Percentiles rank a stretch among this genome's conserved stretches.
Conservation (phyloP, 2,329 filamentous ascomycete genomes). For the Ilyonectria robusta region DNA sequence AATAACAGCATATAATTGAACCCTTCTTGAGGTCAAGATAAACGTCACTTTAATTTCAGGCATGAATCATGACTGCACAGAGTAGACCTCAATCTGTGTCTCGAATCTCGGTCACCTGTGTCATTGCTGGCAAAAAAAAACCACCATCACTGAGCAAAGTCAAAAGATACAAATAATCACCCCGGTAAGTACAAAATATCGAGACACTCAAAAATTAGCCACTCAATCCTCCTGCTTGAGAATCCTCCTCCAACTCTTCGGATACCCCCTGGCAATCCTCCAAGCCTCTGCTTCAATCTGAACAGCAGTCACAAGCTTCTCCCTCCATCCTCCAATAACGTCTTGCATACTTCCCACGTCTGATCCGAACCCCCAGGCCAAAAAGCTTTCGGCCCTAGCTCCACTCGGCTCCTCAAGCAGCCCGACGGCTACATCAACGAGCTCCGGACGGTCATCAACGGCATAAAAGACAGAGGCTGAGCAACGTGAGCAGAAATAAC, state of each 20-base stretch:
- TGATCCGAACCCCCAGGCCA: slow-evolving; percentile 59
- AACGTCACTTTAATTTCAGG: too few relatives aligned
- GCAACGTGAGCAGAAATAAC: slow-evolving; percentile 65
- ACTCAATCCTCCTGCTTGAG: not conserved
- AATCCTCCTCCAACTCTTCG: slow-evolving; percentile 32
- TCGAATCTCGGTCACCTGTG: too few relatives aligned
- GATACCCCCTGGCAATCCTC: slow-evolving; percentile 33
- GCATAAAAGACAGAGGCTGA: slow-evolving; percentile 64
- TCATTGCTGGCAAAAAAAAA: too few relatives aligned
- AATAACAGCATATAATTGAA: too few relatives aligned
- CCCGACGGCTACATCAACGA: slow-evolving; percentile 62
- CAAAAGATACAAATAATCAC: not conserved
- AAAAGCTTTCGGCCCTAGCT: slow-evolving; percentile 60
- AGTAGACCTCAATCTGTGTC: too few relatives aligned
- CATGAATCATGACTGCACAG: too few relatives aligned
- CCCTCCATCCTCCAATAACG: slow-evolving; percentile 35
- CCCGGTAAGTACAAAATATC: not conserved
- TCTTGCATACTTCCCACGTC: slow-evolving; percentile 30
- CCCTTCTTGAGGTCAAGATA: too few relatives aligned
- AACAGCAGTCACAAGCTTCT: slow-evolving; percentile 25
- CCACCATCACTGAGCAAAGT: too few relatives aligned
- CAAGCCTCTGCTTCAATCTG: slow-evolving; percentile 39
- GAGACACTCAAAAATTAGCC: not conserved
- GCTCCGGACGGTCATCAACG: slow-evolving; percentile 52
- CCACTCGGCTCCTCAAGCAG: slow-evolving; percentile 61